Evolutionary conservation across 2,329 filamentous ascomycete species (phyloP).

Genomic region (Cordyceps tenuipes): DNA sequence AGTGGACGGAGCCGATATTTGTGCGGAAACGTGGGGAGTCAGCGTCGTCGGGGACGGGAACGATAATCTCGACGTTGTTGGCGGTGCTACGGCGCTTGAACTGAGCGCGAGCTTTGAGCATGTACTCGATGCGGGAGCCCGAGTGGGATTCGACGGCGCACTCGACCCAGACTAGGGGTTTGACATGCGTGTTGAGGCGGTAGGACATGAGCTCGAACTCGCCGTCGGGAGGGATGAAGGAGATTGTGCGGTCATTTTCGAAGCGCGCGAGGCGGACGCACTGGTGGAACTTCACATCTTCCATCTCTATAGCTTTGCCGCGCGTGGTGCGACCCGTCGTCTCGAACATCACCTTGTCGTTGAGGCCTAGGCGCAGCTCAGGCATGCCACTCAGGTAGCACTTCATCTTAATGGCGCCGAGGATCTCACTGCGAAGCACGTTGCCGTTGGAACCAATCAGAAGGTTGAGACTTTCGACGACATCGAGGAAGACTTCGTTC

Average conservation of each 20-base stretch:
- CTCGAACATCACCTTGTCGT: slow-evolving; percentile 99
- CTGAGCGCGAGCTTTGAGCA: slow-evolving; percentile 95
- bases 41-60: slow-evolving; percentile 94
- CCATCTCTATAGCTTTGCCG: slow-evolving; percentile 98
- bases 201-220: slow-evolving; percentile 99
- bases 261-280: slow-evolving; percentile 93
- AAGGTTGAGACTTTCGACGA: slow-evolving; percentile 92
- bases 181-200: slow-evolving; percentile 95
- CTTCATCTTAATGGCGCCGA: slow-evolving; percentile 99
- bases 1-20: slow-evolving; percentile 95
- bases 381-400: slow-evolving; percentile 98
- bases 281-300: slow-evolving; percentile 99
- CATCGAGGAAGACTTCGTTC: slow-evolving; percentile 98
- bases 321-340: slow-evolving; percentile 88
- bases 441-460: slow-evolving; percentile 92
- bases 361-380: slow-evolving; percentile 84
- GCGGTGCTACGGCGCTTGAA: slow-evolving; percentile 97
- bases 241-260: slow-evolving; percentile 97
- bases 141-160: slow-evolving; percentile 95
- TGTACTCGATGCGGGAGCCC: slow-evolving; percentile 93
- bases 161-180: slow-evolving; percentile 97
- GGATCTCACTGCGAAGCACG: slow-evolving; percentile 89
- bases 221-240: slow-evolving; percentile 95
- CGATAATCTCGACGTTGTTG: slow-evolving; percentile 97
- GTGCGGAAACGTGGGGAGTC: slow-evolving; percentile 94